Evolutionary conservation across 306 rosid species (phyloP).

Genomic region (Glycine soja): DNA sequence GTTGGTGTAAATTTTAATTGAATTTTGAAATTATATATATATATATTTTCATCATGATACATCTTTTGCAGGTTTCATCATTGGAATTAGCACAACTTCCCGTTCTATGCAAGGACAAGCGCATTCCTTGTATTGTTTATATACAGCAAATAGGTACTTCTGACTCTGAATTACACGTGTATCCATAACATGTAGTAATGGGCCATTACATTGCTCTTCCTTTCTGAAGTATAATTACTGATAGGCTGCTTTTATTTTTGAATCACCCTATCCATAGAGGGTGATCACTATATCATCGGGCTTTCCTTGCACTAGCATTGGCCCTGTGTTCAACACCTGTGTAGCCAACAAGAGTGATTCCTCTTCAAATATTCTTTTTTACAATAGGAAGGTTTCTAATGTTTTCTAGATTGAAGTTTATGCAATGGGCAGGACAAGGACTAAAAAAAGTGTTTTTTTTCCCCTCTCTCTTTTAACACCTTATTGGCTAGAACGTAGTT

Average conservation of each 20-base stretch:
- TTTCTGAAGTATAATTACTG: constrained; percentile 7
- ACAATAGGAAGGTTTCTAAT: no score
- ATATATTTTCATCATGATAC: constrained; percentile 32
- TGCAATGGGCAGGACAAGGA: no score
- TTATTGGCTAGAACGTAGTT: no score
- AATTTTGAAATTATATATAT: neutral
- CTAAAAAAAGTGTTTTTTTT: no score
- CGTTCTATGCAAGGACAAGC: constrained; percentile 62
- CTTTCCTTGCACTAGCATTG: constrained; percentile 10
- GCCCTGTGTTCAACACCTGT: neutral
- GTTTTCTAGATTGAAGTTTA: no score
- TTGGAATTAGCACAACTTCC: constrained; percentile 79
- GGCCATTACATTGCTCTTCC: constrained; percentile 28
- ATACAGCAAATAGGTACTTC: constrained; percentile 89
- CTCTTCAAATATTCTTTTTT: no score
- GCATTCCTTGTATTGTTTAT: constrained; percentile 78
- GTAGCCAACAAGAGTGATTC: no score
- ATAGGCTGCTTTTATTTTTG: neutral
- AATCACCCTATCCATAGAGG: no score
- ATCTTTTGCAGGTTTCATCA: constrained; percentile 70
- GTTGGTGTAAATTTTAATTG: constrained; percentile 45
- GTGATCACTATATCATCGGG: neutral
- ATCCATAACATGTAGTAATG: constrained; percentile 26
- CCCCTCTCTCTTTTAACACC: no score
- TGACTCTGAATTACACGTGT: constrained; percentile 35